Conservation (phyloP, 257 asterid species). For the Nicotiana obtusifolia region DNA sequence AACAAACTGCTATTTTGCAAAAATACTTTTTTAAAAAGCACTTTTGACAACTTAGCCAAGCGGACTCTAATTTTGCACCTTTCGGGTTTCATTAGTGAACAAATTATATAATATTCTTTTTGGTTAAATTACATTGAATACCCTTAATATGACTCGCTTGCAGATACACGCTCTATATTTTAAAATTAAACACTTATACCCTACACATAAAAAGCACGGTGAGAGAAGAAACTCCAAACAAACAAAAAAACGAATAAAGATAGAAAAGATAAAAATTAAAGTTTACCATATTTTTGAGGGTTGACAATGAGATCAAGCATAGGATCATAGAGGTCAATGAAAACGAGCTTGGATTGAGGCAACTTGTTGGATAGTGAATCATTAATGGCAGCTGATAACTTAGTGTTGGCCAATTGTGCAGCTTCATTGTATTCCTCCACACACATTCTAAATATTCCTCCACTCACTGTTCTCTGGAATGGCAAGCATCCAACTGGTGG, state of each 20-base stretch:
- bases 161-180: too few relatives aligned
- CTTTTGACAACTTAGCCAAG: too few relatives aligned
- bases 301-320: slow-evolving; percentile 45
- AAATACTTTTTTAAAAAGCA: too few relatives aligned
- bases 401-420: slow-evolving; percentile 37
- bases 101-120: too few relatives aligned
- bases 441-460: slow-evolving; percentile 45
- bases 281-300: slow-evolving; percentile 54
- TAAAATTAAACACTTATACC: too few relatives aligned
- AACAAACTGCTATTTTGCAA: too few relatives aligned
- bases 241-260: neutral
- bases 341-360: slow-evolving; percentile 31
- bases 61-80: too few relatives aligned
- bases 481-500: slow-evolving; percentile 80
- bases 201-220: too few relatives aligned
- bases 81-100: too few relatives aligned
- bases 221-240: too few relatives aligned
- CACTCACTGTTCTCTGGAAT: slow-evolving; percentile 59
- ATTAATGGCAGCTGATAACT: slow-evolving; percentile 33
- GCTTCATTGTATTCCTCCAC: slow-evolving; percentile 35
- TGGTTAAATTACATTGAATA: too few relatives aligned
- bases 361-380: slow-evolving; percentile 25
- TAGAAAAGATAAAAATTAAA: neutral
- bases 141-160: too few relatives aligned
- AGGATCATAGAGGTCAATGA: slow-evolving; percentile 40